Conservation (phyloP, 257 asterid species). For the Forsythia suspensa region DNA sequence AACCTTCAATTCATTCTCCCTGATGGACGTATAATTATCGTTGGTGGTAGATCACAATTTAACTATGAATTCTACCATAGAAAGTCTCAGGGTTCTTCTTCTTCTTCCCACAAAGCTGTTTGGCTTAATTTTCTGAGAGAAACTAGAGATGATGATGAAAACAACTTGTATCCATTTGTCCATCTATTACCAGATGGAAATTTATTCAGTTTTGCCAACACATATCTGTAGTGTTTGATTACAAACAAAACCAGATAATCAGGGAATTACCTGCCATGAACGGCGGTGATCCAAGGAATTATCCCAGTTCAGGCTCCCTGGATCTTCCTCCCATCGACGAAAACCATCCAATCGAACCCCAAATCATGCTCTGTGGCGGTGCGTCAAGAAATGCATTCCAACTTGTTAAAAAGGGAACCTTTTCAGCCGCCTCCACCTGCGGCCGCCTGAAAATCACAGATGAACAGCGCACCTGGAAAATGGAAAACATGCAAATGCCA, state of each 20-base stretch:
- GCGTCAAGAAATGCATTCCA: slow-evolving; percentile 36
- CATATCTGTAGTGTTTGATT: slow-evolving; percentile 49
- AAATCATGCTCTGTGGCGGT: slow-evolving; percentile 77
- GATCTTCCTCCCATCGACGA: slow-evolving; percentile 61
- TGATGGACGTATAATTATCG: slow-evolving; percentile 52
- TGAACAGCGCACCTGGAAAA: slow-evolving; percentile 40
- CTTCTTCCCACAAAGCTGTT: slow-evolving; percentile 1
- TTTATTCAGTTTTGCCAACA: slow-evolving; percentile 60
- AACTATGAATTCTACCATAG: slow-evolving; percentile 58
- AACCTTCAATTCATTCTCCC: slow-evolving; percentile 30
- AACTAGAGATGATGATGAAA: slow-evolving; percentile 51
- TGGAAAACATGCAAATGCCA: slow-evolving; percentile 64
- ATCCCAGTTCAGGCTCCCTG: slow-evolving; percentile 75
- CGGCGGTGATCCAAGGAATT: slow-evolving; percentile 56
- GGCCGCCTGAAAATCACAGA: slow-evolving; percentile 47
- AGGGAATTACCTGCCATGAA: slow-evolving; percentile 46
- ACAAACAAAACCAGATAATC: slow-evolving; percentile 33
- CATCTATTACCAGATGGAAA: slow-evolving; percentile 69
- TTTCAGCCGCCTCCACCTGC: slow-evolving; percentile 46
- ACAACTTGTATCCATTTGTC: slow-evolving; percentile 69
- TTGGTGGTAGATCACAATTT: slow-evolving; percentile 65
- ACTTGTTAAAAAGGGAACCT: slow-evolving; percentile 26
- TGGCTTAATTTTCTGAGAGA: slow-evolving; percentile 47
- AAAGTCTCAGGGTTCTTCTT: not conserved
- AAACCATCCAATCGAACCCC: slow-evolving; percentile 25